Evolutionary conservation across 1,139 yeast species (phyloP).

Genomic region (Saccharomyces hybrid): DNA sequence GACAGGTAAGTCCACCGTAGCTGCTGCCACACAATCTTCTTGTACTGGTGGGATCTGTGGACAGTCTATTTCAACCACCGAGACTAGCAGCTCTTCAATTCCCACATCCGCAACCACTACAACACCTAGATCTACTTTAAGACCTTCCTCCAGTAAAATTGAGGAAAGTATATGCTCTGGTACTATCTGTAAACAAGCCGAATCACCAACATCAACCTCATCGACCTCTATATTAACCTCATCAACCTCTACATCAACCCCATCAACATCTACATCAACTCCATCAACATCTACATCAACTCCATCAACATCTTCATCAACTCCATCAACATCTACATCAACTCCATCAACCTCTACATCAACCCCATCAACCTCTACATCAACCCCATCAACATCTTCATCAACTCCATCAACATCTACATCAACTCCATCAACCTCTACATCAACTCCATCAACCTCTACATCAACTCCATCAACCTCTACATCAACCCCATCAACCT

Average conservation of each 20-base stretch:
- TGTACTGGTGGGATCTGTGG: neutral
- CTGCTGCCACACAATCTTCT: neutral
- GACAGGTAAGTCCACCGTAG: conserved; percentile 10
- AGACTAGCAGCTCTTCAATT: neutral
- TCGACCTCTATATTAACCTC: neutral
- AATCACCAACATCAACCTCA: neutral
- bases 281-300: conserved; percentile 3
- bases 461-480: too few relatives aligned
- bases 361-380: too few relatives aligned
- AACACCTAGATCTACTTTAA: neutral
- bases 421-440: too few relatives aligned
- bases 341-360: too few relatives aligned
- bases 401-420: too few relatives aligned
- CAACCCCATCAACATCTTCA: too few relatives aligned
- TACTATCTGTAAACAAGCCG: neutral
- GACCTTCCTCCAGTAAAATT: neutral
- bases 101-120: neutral
- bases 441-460: too few relatives aligned
- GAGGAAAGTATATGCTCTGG: neutral
- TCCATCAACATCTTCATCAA: neutral
- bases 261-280: neutral
- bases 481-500: neutral
- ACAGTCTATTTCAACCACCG: neutral
- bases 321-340: neutral
- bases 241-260: neutral